Conservation (phyloP, 1,284 basidiomycete species). For the Dichomitus squalens region DNA sequence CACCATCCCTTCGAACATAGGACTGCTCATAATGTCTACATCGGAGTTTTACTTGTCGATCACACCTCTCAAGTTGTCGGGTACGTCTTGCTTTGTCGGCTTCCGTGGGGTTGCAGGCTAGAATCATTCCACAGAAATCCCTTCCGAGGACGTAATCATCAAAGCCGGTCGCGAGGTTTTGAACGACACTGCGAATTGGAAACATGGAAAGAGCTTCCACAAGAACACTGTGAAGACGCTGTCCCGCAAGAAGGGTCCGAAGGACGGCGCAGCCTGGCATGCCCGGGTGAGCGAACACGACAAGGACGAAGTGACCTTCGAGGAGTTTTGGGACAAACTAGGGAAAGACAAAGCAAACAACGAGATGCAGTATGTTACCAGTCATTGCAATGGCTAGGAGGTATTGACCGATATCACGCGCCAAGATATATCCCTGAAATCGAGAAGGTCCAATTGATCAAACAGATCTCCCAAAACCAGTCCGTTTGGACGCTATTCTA, state of each 20-base stretch:
- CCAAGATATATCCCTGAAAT: slow-evolving; percentile 66
- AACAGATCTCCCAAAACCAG: slow-evolving; percentile 61
- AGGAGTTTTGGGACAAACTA: slow-evolving; percentile 69
- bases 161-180: slow-evolving; percentile 56
- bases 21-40: slow-evolving; percentile 14
- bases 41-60: slow-evolving; percentile 24
- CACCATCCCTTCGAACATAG: not conserved
- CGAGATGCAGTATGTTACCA: slow-evolving; percentile 62
- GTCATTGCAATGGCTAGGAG: not conserved
- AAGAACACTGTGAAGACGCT: slow-evolving; percentile 58
- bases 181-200: slow-evolving; percentile 59
- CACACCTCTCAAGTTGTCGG: slow-evolving; percentile 26
- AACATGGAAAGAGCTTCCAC: slow-evolving; percentile 62
- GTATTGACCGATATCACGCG: not conserved
- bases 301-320: slow-evolving; percentile 66
- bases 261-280: slow-evolving; percentile 65
- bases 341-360: slow-evolving; percentile 66
- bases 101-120: not conserved
- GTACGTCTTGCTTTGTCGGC: slow-evolving; percentile 17
- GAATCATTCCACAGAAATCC: slow-evolving; percentile 48
- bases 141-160: slow-evolving; percentile 59
- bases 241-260: slow-evolving; percentile 49
- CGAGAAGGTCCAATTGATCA: slow-evolving; percentile 62
- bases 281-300: slow-evolving; percentile 67
- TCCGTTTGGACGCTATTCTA: slow-evolving; percentile 75